Base-by-base conservation (phyloP, 306 rosid genomes). In the Argentina anserina region DNA sequence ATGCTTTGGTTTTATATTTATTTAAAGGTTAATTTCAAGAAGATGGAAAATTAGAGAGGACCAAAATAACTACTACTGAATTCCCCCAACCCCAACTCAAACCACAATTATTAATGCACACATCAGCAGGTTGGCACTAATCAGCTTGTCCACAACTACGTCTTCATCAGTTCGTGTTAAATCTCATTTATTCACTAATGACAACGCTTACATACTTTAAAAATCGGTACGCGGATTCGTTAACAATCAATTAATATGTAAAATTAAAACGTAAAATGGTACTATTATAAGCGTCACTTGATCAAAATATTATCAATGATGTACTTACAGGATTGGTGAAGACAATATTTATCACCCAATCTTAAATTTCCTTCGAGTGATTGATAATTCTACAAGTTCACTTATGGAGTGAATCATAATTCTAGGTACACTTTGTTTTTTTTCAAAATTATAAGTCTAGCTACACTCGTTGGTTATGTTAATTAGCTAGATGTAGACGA, bases 121-220 rank as follows among this genome's bases (percentile, higher is more conserved):
- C 75, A 71, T 82, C 73, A 72, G 60, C 82, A 70, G 74, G 73
- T 68, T 84, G 88, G 82, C 82, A 68, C 67, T 29, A 58, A 75
- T 71, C 65, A 74, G 82, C 74, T 71, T 80, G 84, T 52, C 58
- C 28, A 21, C 14, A 0, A 21, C 58, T 65, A 81, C 72, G 74
- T 87, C 12, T n/a, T 7, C 11, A 13, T 42, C 4, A 33, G 17
- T 42, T 40, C 10, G 11, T n/a, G 11, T 6, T 1, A 47, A 53
- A 23, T 10, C 29, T 7, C 23, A 10, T 8, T 26, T 23, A 23
- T 21, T 52, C 3, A 3, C 59, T 5, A 25, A n/a, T n/a, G n/a
- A n/a, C n/a, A n/a, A n/a, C n/a, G n/a, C n/a, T n/a, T n/a, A n/a
- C n/a, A n/a, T n/a, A n/a, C n/a, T n/a, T n/a, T n/a, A n/a, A n/a